A percentile compares a stretch with the other conserved stretches of the same genome.
Evolutionary conservation across 2,329 filamentous ascomycete genomes (phyloP).

Genomic region (Spiromastix sp.): DNA sequence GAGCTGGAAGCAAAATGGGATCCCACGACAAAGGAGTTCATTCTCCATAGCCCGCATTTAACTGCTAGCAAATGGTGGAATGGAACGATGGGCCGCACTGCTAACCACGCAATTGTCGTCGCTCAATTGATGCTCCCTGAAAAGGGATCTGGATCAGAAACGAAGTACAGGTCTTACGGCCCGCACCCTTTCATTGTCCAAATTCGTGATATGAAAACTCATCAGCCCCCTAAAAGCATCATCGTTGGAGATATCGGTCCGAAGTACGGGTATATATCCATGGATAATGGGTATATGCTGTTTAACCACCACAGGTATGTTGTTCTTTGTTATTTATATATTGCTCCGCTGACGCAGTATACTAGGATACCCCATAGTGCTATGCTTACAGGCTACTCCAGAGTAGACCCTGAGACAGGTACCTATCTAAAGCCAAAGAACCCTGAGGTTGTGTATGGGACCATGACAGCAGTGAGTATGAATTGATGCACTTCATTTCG

Average conservation of each 20-base stretch:
- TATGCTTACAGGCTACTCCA: slow-evolving; percentile 11
- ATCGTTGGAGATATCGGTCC: slow-evolving; percentile 10
- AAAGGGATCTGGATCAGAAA: slow-evolving; percentile 14
- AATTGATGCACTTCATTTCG: background rate
- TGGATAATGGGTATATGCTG: slow-evolving; percentile 12
- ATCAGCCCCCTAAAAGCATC: slow-evolving; percentile 8
- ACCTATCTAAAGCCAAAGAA: slow-evolving; percentile 10
- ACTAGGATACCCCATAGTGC: slow-evolving; percentile 9
- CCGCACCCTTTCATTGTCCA: slow-evolving; percentile 39
- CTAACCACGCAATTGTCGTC: slow-evolving; percentile 40
- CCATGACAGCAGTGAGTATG: slow-evolving; percentile 8
- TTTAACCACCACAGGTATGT: slow-evolving; percentile 10
- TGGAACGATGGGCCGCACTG: slow-evolving; percentile 37
- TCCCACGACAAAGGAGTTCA: slow-evolving; percentile 31
- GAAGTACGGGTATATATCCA: slow-evolving; percentile 10
- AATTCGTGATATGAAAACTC: slow-evolving; percentile 23
- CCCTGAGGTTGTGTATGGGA: slow-evolving; percentile 10
- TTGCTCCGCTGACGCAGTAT: background rate
- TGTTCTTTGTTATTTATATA: background rate
- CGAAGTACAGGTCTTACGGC: slow-evolving; percentile 25
- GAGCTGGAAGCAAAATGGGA: slow-evolving; percentile 36
- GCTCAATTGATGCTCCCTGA: slow-evolving; percentile 34
- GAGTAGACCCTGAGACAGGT: slow-evolving; percentile 9
- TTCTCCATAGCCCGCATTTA: slow-evolving; percentile 36
- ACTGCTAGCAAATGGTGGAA: slow-evolving; percentile 43